Evolutionary conservation across 768 basidiomycete genomes (phyloP).

Genomic region (Gyrodon lividus): DNA sequence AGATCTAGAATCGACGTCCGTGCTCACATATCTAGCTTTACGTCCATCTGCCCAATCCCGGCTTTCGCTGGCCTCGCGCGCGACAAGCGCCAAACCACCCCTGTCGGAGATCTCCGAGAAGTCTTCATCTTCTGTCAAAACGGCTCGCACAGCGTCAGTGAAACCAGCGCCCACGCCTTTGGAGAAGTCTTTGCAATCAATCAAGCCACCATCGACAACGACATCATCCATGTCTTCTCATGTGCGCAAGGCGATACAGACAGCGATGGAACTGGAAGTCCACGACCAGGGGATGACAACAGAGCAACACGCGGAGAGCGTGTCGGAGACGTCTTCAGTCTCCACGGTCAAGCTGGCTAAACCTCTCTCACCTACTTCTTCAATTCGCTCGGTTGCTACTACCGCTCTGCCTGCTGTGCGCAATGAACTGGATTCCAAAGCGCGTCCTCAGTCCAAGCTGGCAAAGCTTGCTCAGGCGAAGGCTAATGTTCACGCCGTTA

Average conservation of each 20-base stretch:
- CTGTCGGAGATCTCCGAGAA: constrained; percentile 20
- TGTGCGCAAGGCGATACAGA: constrained; percentile 63
- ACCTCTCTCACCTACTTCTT: constrained; percentile 18
- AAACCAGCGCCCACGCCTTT: constrained; percentile 20
- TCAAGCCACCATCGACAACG: constrained; percentile 28
- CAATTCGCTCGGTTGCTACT: constrained; percentile 22
- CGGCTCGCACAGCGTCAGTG: constrained; percentile 26
- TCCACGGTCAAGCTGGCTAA: constrained; percentile 24
- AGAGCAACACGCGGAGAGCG: constrained; percentile 9
- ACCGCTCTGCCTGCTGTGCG: constrained; percentile 9
- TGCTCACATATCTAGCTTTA: constrained; percentile 70
- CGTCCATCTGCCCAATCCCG: constrained; percentile 65
- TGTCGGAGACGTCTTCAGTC: constrained; percentile 16
- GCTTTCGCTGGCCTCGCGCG: constrained; percentile 29
- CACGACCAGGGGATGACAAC: constrained; percentile 35
- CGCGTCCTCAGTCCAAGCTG: constrained; percentile 64
- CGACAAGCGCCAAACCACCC: constrained; percentile 14
- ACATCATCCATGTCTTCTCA: constrained; percentile 56
- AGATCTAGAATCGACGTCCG: constrained; percentile 53
- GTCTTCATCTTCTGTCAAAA: constrained; percentile 14
- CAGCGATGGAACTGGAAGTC: constrained; percentile 64
- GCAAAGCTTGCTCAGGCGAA: constrained; percentile 71
- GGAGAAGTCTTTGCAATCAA: constrained; percentile 25
- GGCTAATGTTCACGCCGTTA: constrained; percentile 20
- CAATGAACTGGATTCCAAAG: constrained; percentile 17